Conservation (phyloP, 306 rosid genomes). For the Medicago truncatula region DNA sequence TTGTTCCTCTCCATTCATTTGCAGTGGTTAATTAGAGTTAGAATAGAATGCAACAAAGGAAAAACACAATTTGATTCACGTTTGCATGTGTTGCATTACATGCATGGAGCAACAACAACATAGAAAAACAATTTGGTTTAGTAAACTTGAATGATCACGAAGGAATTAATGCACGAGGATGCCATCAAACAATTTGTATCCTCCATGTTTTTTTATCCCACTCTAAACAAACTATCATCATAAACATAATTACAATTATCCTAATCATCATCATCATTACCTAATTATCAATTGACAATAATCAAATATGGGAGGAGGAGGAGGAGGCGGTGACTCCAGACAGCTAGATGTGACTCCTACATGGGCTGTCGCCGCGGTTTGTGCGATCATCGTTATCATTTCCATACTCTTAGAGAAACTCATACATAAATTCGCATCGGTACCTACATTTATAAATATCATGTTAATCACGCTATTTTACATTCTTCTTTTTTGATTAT, state of each 20-base stretch:
- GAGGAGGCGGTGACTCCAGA: slow-evolving; percentile 54
- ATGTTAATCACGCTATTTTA: background rate
- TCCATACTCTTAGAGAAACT: slow-evolving; percentile 73
- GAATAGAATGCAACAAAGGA: slow-evolving; percentile 35
- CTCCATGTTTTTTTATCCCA: slow-evolving; percentile 22
- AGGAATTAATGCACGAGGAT: slow-evolving; percentile 11
- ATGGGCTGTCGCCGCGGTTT: slow-evolving; percentile 91
- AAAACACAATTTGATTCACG: background rate
- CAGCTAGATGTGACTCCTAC: slow-evolving; percentile 86
- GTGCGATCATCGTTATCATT: slow-evolving; percentile 72
- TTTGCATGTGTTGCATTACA: slow-evolving; percentile 2
- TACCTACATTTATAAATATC: slow-evolving; percentile 24
- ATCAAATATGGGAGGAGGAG: slow-evolving; percentile 61
- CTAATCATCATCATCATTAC: background rate
- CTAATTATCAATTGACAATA: slow-evolving; percentile 7
- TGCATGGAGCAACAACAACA: background rate
- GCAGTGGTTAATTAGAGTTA: slow-evolving; percentile 32
- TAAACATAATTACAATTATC: background rate
- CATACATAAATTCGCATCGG: slow-evolving; percentile 69
- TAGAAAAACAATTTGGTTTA: slow-evolving; percentile 1
- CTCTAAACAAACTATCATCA: slow-evolving; percentile 4
- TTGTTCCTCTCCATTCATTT: slow-evolving; percentile 57
- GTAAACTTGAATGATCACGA: background rate
- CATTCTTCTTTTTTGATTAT: background rate
- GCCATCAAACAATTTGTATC: slow-evolving; percentile 14